These are phyloP conservation scores for Thelonectria blattea DNA, from an alignment of 2,329 filamentous ascomycete genomes.

Conservation along the genomic window DNA sequence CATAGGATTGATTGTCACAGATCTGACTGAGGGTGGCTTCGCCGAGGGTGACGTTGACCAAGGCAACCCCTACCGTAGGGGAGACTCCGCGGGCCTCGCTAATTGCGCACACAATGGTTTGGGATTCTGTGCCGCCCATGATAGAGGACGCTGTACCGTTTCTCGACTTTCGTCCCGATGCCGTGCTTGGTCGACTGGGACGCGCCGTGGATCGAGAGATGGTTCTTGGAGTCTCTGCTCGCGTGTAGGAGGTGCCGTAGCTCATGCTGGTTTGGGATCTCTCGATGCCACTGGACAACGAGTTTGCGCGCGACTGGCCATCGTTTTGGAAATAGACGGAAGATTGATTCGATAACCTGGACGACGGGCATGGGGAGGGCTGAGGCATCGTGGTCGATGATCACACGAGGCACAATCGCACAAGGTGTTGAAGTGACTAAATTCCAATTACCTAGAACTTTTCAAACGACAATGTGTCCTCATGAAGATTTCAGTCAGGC, in stretches of 20 bases:
- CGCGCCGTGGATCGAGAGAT: conserved; percentile 31
- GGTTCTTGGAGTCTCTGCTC: conserved; percentile 25
- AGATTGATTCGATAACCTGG: conserved; percentile 18
- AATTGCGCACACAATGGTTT: conserved; percentile 86
- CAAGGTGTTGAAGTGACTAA: too few relatives aligned
- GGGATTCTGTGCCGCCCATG: conserved; percentile 56
- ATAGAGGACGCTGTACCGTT: conserved; percentile 45
- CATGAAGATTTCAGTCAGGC: too few relatives aligned
- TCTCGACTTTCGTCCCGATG: conserved; percentile 54
- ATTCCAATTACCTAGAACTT: too few relatives aligned
- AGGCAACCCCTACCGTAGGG: conserved; percentile 83
- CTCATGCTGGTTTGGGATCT: conserved; percentile 19
- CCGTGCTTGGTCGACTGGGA: conserved; percentile 45
- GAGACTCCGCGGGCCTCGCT: conserved; percentile 87
- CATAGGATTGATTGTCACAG: conserved; percentile 90
- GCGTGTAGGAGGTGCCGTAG: conserved; percentile 15
- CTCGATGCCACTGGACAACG: conserved; percentile 1
- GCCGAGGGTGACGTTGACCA: conserved; percentile 84
- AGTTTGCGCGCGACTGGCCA: background rate
- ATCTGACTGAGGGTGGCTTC: conserved; percentile 90
- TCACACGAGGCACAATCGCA: background rate
- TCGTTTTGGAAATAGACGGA: conserved; percentile 36
- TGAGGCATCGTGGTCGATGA: conserved; percentile 15
- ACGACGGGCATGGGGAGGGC: conserved; percentile 1
- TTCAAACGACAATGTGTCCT: too few relatives aligned